Base-by-base conservation (phyloP, 441 rosid species). In the Erysimum cheiri region DNA sequence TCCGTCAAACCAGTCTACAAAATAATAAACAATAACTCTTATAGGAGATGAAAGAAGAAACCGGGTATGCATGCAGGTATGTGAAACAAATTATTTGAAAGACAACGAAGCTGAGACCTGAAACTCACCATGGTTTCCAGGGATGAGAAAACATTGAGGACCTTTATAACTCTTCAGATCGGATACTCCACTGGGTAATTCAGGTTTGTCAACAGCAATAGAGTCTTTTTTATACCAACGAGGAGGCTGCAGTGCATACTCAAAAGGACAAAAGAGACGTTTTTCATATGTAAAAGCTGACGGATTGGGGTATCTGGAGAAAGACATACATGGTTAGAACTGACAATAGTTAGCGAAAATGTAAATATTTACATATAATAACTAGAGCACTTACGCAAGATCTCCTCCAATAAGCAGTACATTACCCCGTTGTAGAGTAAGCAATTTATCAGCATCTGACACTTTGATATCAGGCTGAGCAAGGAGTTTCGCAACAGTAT, bases 231-330 rank as follows among this genome's bases (percentile, higher is more conserved):
- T 93, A 78, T 85, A 93, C 85, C 91, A 96, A 8, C 84, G 69
- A 8, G 99, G 99, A 77, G 99, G 99, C 82, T 91, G 97, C 40
- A 96, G 85, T 19, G 98, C 99, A 87, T 87, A 91, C 78, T 96
- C 97, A 78, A 96, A 96, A 53, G 99, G 99, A 68, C 88, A 67
- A 80, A 96, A 91, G 64, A 96, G 82, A 71, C 99, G 93, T 79
- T 77, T 89, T 80, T 92, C 97, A 59, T 96, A 96, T 15, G 96
- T 89, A 75, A 91, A 96, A 47, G 84, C 73, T 47, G 98, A 96
- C 26, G 99, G 99, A 86, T 96, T 96, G 48, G 99, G 99, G 76
- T 96, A 96, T 73, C 99, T 96, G 79, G 60, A 78, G 43, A 64
- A 50, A 77, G 32, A 43, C 48, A 62, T 52, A 40, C 44, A 31